A percentile compares a stretch with the other conserved stretches of the same genome.
Conservation (phyloP, 1,139 yeast species). For the Pichia sp. region DNA sequence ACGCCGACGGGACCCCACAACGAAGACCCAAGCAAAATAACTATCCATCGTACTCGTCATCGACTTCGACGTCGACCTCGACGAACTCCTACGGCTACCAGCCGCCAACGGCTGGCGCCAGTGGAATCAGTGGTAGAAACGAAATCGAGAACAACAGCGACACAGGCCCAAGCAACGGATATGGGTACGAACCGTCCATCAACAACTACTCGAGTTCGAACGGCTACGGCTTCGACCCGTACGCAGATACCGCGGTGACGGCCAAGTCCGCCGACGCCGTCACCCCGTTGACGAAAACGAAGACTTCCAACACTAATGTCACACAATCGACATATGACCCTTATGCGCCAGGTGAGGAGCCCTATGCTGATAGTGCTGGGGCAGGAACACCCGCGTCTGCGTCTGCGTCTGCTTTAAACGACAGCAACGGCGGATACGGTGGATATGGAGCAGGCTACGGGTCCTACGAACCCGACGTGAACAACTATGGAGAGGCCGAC, state of each 20-base stretch:
- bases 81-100: slow-evolving; percentile 4
- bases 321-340: slow-evolving; percentile 20
- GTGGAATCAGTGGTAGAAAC: neutral
- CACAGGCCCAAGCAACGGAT: neutral
- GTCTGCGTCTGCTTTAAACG: neutral
- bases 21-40: slow-evolving; percentile 10
- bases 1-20: neutral
- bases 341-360: slow-evolving; percentile 19
- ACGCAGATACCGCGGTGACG: slow-evolving; percentile 8
- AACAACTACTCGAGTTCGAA: slow-evolving; percentile 7
- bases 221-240: slow-evolving; percentile 17
- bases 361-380: slow-evolving; percentile 5
- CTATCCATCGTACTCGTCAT: slow-evolving; percentile 1
- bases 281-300: slow-evolving; percentile 9
- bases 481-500: slow-evolving; percentile 7
- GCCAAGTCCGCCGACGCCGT: slow-evolving; percentile 2
- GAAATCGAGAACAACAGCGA: neutral
- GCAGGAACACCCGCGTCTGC: neutral
- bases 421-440: neutral
- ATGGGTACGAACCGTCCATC: slow-evolving; percentile 16
- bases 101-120: neutral
- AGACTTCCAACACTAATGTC: slow-evolving; percentile 19
- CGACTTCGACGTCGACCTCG: neutral
- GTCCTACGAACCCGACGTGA: slow-evolving; percentile 6
- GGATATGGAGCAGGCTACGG: slow-evolving; percentile 2